These are phyloP conservation scores for Boletus sensibilis DNA, from an alignment of 768 basidiomycete genomes.

Conservation along the genomic window DNA sequence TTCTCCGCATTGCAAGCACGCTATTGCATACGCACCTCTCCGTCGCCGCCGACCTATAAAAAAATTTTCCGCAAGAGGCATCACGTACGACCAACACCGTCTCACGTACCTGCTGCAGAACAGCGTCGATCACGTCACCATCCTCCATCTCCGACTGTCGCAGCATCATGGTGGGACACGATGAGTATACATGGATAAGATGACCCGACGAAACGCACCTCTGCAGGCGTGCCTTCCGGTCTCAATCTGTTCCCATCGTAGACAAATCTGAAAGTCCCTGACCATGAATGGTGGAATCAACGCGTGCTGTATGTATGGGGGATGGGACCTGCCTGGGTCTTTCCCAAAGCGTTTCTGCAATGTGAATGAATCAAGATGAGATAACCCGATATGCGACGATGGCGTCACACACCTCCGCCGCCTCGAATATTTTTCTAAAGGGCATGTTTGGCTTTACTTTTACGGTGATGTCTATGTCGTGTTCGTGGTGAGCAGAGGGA, in stretches of 20 bases:
- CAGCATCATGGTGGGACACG: background rate
- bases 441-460: slow-evolving; percentile 64
- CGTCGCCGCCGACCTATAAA: slow-evolving; percentile 25
- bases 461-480: slow-evolving; percentile 53
- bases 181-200: background rate
- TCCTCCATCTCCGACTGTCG: slow-evolving; percentile 57
- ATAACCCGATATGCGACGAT: background rate
- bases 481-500: background rate
- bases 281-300: background rate
- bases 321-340: slow-evolving; percentile 43
- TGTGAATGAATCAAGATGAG: background rate
- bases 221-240: slow-evolving; percentile 51
- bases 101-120: slow-evolving; percentile 50
- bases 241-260: slow-evolving; percentile 53
- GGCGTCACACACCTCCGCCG: slow-evolving; percentile 52
- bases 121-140: slow-evolving; percentile 60
- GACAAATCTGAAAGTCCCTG: slow-evolving; percentile 64
- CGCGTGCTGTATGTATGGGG: background rate
- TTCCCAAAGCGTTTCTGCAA: slow-evolving; percentile 57
- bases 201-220: slow-evolving; percentile 38
- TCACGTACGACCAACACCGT: background rate
- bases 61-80: background rate
- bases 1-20: background rate
- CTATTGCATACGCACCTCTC: background rate
- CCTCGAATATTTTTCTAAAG: slow-evolving; percentile 67